Evolutionary conservation across 495 filamentous ascomycete species (phyloP).

Genomic region (Viridothelium virens): DNA sequence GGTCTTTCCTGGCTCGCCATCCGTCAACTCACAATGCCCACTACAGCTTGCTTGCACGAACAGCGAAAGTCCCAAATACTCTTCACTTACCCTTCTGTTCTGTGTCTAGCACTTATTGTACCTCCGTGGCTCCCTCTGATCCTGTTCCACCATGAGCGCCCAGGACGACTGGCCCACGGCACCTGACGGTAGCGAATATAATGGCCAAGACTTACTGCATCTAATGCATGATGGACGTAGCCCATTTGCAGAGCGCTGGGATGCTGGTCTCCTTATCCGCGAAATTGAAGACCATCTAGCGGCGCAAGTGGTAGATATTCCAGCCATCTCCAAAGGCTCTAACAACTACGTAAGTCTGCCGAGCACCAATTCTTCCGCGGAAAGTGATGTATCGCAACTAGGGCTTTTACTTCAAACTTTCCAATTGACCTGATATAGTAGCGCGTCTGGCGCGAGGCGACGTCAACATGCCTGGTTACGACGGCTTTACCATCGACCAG

Average conservation of each 20-base stretch:
- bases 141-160: background rate
- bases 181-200: slow-evolving; percentile 27
- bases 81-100: background rate
- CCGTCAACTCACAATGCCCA: background rate
- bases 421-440: slow-evolving; percentile 29
- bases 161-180: slow-evolving; percentile 28
- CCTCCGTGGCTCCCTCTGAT: background rate
- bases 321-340: slow-evolving; percentile 24
- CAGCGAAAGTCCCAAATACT: no score
- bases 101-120: background rate
- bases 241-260: slow-evolving; percentile 22
- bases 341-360: slow-evolving; percentile 31
- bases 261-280: slow-evolving; percentile 30
- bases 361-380: slow-evolving; percentile 16
- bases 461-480: slow-evolving; percentile 32
- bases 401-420: slow-evolving; percentile 28
- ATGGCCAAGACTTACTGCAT: slow-evolving; percentile 26
- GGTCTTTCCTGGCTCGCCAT: background rate
- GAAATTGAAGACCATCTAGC: slow-evolving; percentile 31
- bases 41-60: no score
- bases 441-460: slow-evolving; percentile 30
- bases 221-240: slow-evolving; percentile 28
- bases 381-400: background rate
- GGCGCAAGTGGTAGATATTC: slow-evolving; percentile 27
- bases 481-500: slow-evolving; percentile 23